Percentiles rank a stretch among this genome's conserved stretches.
These are phyloP conservation scores for Aspergillus asperescens DNA, from an alignment of 495 filamentous ascomycete genomes.

Conservation along the genomic window DNA sequence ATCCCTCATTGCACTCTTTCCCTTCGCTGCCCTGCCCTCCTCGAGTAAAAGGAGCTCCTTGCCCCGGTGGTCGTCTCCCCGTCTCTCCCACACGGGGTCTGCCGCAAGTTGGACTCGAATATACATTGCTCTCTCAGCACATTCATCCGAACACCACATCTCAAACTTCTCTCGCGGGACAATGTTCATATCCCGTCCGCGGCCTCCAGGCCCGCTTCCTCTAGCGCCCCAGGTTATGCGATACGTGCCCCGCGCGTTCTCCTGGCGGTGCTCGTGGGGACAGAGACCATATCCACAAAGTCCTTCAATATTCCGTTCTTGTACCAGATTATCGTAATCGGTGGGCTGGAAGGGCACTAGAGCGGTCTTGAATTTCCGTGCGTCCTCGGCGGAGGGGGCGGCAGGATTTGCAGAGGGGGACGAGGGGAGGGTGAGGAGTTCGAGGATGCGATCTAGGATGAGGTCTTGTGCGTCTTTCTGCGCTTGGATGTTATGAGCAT, in stretches of 20 bases:
- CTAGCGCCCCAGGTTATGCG: conserved; percentile 45
- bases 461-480: conserved; percentile 66
- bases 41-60: conserved; percentile 51
- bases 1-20: conserved; percentile 11
- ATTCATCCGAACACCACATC: conserved; percentile 81
- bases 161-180: conserved; percentile 65
- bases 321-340: conserved; percentile 81
- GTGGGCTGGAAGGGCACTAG: conserved; percentile 69
- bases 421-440: conserved; percentile 58
- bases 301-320: conserved; percentile 75
- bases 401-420: conserved; percentile 48
- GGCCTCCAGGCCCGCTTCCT: conserved; percentile 48
- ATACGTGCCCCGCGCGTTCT: conserved; percentile 40
- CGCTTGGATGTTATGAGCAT: conserved; percentile 72
- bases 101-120: conserved; percentile 80
- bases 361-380: conserved; percentile 48
- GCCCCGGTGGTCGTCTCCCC: conserved; percentile 35
- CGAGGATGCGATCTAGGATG: conserved; percentile 64
- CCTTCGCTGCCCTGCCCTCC: conserved; percentile 30
- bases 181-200: conserved; percentile 49
- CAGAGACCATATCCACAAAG: conserved; percentile 83
- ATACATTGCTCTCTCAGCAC: conserved; percentile 72
- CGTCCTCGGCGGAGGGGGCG: conserved; percentile 54
- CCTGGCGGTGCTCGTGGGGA: conserved; percentile 46
- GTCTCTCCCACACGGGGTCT: conserved; percentile 70